A percentile compares a stretch with the other conserved stretches of the same genome.
Evolutionary conservation across 805 yeast genomes (phyloP).

Genomic region (Candida chauliodis): DNA sequence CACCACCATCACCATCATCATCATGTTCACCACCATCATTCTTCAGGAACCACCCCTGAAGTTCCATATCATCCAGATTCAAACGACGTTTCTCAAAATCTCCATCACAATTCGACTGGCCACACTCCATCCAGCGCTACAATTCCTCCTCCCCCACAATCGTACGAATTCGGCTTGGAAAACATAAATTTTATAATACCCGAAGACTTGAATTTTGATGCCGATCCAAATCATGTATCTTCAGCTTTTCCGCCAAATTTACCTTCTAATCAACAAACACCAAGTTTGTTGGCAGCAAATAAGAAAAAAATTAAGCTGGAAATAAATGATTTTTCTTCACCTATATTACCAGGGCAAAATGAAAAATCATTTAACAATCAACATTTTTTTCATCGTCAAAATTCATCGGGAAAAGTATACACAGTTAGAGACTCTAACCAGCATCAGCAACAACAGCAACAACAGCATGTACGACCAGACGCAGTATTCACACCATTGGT

Average conservation of each 20-base stretch:
- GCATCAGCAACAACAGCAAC: conserved; percentile 5
- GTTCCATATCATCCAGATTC: conserved; percentile 1
- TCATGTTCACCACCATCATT: conserved; percentile 6
- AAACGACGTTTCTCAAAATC: conserved; percentile 4
- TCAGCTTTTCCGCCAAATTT: conserved; percentile 26
- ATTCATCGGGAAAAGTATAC: conserved; percentile 7
- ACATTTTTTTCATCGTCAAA: conserved; percentile 35
- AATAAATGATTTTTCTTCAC: conserved; percentile 22
- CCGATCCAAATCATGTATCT: conserved; percentile 12
- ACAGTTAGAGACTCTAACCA: conserved; percentile 6
- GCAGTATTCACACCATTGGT: conserved; percentile 71
- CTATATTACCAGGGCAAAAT: conserved; percentile 41
- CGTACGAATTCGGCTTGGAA: conserved; percentile 23
- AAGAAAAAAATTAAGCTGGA: not conserved
- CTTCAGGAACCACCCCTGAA: conserved; percentile 7
- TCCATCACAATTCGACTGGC: conserved; percentile 8
- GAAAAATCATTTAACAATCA: conserved; percentile 39
- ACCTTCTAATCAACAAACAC: conserved; percentile 20
- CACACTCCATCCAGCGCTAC: conserved; percentile 8
- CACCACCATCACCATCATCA: conserved; percentile 4
- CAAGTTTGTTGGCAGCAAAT: conserved; percentile 21
- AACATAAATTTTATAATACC: conserved; percentile 23
- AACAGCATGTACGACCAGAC: conserved; percentile 47
- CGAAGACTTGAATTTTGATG: conserved; percentile 15
- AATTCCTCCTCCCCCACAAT: conserved; percentile 10